phyloP scores from a whole-genome alignment of 768 basidiomycete species.

The Lactarius pseudohatsudake region DNA sequence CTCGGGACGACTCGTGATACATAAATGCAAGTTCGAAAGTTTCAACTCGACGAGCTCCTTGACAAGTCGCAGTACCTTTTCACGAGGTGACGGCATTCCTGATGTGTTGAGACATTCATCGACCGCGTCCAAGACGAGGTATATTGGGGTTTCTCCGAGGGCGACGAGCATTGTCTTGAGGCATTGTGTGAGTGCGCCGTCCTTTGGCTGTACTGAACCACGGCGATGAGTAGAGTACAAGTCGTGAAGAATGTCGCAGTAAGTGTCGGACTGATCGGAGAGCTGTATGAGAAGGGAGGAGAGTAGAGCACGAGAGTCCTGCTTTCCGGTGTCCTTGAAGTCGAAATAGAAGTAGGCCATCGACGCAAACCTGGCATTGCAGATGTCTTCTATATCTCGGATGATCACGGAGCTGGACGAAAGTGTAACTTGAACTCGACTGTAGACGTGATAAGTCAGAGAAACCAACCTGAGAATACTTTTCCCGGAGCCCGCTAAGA shows the following conservation, averaged over 20 bases:
- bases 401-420: conserved; percentile 8
- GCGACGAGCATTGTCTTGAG: conserved; percentile 1
- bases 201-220: neutral
- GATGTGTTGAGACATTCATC: conserved; percentile 1
- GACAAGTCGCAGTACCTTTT: neutral
- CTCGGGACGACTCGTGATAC: neutral
- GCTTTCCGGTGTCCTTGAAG: no score
- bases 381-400: neutral
- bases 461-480: no score
- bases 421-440: neutral
- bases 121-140: neutral
- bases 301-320: neutral
- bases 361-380: neutral
- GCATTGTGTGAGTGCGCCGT: neutral
- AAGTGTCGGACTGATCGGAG: neutral
- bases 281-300: conserved; percentile 11
- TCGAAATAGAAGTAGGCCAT: neutral
- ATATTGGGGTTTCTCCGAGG: neutral
- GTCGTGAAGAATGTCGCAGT: neutral
- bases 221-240: neutral
- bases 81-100: neutral
- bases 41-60: neutral
- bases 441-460: no score
- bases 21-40: neutral
- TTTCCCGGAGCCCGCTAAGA: no score